Evolutionary conservation across 169 alveolate genomes (phyloP).

Genomic region (Perkinsus olseni): DNA sequence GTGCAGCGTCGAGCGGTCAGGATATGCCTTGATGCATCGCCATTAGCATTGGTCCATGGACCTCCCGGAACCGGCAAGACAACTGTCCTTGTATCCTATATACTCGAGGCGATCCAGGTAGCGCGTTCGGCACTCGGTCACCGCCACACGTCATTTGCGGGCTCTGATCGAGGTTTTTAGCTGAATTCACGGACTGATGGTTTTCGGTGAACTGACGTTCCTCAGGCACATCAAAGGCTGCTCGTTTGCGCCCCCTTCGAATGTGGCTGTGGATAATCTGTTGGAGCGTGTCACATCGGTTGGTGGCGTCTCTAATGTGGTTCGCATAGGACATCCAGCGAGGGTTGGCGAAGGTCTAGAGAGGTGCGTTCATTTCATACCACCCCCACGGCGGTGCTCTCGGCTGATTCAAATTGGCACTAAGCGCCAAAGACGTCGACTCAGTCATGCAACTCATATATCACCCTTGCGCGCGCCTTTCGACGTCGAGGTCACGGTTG

Average conservation of each 20-base stretch:
- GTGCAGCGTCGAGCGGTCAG: neutral
- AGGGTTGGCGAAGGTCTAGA: neutral
- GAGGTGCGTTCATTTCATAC: neutral
- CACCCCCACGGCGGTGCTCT: neutral
- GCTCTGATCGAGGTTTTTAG: too few relatives aligned
- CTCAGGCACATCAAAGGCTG: neutral
- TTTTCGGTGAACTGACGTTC: neutral
- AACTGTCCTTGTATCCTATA: neutral
- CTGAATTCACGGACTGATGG: too few relatives aligned
- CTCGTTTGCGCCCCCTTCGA: neutral
- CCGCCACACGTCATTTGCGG: neutral
- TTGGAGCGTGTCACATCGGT: neutral
- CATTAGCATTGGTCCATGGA: neutral
- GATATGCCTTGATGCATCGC: neutral
- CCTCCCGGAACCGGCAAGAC: neutral
- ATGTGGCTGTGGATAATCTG: neutral
- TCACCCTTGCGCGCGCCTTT: too few relatives aligned
- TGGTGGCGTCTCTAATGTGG: neutral
- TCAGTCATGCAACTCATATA: too few relatives aligned
- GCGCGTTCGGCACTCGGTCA: neutral
- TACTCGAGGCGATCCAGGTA: neutral
- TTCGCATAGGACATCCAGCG: neutral
- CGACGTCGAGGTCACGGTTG: too few relatives aligned
- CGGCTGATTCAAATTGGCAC: too few relatives aligned
- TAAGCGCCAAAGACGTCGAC: too few relatives aligned